Percentiles rank a stretch among this genome's conserved stretches.
phyloP scores from a whole-genome alignment of 331 rosid genomes.

The Quercus lobata region DNA sequence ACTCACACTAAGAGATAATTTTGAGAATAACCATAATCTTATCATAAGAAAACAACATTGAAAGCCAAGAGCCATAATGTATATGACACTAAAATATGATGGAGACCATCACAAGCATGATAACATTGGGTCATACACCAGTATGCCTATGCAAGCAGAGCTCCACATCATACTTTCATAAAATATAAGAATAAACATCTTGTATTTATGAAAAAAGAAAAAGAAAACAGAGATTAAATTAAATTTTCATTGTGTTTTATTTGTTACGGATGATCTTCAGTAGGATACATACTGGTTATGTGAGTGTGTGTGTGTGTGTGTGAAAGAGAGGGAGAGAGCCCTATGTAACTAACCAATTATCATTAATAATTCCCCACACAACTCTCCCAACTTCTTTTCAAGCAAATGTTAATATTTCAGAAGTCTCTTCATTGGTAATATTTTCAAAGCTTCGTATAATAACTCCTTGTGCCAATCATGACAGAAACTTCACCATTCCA shows the following conservation, averaged over 20 bases:
- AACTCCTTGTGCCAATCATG: too few species aligned
- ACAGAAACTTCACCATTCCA: too few species aligned
- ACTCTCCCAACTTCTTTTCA: background rate
- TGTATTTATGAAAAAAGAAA: background rate
- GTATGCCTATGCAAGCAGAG: background rate
- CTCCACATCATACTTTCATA: background rate
- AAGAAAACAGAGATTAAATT: background rate
- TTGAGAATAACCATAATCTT: background rate
- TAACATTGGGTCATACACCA: background rate
- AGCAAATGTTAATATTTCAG: background rate
- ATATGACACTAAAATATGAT: background rate
- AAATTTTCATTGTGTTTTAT: background rate
- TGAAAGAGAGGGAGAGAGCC: background rate
- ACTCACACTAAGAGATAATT: background rate
- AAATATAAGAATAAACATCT: background rate
- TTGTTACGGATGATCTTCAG: background rate
- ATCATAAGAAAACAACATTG: background rate
- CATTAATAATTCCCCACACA: background rate
- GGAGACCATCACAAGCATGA: background rate
- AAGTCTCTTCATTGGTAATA: background rate
- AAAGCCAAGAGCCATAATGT: background rate
- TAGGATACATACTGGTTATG: background rate
- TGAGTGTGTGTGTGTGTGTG: too few species aligned
- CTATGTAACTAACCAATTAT: background rate
- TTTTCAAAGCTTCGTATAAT: background rate